Evolutionary conservation across 2,329 filamentous ascomycete genomes (phyloP).

Genomic region (Apiospora saccharicola): DNA sequence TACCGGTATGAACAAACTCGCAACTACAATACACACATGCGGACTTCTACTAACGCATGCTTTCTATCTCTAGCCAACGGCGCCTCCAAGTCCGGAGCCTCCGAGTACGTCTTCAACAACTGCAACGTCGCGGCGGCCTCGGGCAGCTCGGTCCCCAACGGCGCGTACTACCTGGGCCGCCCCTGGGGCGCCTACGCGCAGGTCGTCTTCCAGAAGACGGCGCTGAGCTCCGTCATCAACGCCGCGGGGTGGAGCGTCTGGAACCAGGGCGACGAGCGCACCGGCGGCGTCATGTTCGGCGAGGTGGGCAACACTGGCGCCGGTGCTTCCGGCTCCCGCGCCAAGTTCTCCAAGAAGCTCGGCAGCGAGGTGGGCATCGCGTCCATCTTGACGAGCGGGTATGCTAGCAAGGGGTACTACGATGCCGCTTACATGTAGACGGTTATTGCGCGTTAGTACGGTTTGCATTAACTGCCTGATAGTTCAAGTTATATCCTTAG

Average conservation of each 20-base stretch:
- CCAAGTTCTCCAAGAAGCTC: constrained; percentile 50
- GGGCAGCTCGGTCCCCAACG: constrained; percentile 45
- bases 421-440: constrained; percentile 30
- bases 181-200: constrained; percentile 55
- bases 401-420: constrained; percentile 32
- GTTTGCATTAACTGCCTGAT: background rate
- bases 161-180: constrained; percentile 55
- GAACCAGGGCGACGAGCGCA: constrained; percentile 55
- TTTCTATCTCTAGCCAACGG: constrained; percentile 46
- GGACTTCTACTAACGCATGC: background rate
- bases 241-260: constrained; percentile 64
- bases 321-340: constrained; percentile 62
- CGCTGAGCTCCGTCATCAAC: constrained; percentile 64
- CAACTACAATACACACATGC: too few species aligned
- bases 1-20: constrained; percentile 42
- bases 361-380: constrained; percentile 43
- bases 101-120: constrained; percentile 54
- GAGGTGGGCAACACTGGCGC: constrained; percentile 67
- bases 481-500: background rate
- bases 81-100: constrained; percentile 40
- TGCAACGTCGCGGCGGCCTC: constrained; percentile 48
- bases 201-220: constrained; percentile 56
- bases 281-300: constrained; percentile 60
- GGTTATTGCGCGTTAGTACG: background rate
- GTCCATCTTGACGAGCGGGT: constrained; percentile 33